Percentiles rank a stretch among this genome's conserved stretches.
phyloP scores from a whole-genome alignment of 2,329 filamentous ascomycete genomes.

The Calonectria crousiana region DNA sequence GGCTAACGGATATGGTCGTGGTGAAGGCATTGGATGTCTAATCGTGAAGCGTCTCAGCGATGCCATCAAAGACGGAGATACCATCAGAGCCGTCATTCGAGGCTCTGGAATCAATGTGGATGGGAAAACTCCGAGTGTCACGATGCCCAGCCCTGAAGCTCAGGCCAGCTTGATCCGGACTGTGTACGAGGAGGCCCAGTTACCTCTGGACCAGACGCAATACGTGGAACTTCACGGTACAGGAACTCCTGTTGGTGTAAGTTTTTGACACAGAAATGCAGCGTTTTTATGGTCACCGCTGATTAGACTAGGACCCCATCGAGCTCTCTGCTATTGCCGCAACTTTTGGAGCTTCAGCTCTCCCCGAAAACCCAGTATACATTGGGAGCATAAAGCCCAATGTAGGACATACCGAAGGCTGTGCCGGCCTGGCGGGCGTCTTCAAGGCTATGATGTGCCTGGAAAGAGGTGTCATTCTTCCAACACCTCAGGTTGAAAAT shows the following conservation, averaged over 20 bases:
- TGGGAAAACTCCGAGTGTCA: conserved; percentile 55
- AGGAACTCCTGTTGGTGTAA: conserved; percentile 65
- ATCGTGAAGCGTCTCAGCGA: conserved; percentile 56
- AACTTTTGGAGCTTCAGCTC: not conserved
- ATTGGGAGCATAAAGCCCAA: not conserved
- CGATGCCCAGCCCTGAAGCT: conserved; percentile 51
- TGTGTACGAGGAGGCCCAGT: conserved; percentile 15
- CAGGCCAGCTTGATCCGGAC: conserved; percentile 51
- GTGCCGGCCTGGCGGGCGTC: not conserved
- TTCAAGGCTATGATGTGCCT: not conserved
- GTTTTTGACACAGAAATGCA: not conserved
- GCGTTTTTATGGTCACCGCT: not conserved
- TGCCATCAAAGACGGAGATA: conserved; percentile 56
- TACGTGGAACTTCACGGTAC: conserved; percentile 93
- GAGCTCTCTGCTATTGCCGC: not conserved
- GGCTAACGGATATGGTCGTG: not conserved
- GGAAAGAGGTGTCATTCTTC: not conserved
- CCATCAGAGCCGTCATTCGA: conserved; percentile 49
- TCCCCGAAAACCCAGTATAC: not conserved
- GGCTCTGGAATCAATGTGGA: conserved; percentile 52
- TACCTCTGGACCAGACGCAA: conserved; percentile 51
- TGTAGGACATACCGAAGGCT: not conserved
- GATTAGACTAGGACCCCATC: not conserved
- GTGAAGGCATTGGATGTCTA: not conserved
- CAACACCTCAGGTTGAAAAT: not conserved